Evolutionary conservation across 164 flowering plant genomes (phyloP).

Genomic region (Berberis vulgaris): DNA sequence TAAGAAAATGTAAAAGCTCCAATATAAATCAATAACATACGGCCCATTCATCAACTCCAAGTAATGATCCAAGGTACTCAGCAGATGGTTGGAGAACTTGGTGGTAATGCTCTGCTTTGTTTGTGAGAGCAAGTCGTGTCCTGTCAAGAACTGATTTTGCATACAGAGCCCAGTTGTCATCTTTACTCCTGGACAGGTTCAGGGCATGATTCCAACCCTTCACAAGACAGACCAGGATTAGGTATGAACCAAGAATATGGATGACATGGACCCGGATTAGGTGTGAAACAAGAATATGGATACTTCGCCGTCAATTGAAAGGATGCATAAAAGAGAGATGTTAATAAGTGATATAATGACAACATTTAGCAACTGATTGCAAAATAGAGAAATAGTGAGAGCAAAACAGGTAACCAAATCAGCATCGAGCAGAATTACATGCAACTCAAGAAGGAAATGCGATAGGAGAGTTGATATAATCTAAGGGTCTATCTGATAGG

Average conservation of each 20-base stretch:
- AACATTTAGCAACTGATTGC: too few relatives aligned
- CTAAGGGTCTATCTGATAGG: too few relatives aligned
- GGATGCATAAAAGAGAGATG: background rate
- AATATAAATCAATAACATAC: constrained; percentile 34
- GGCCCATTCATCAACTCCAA: constrained; percentile 85
- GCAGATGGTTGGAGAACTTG: constrained; percentile 86
- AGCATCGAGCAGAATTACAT: too few relatives aligned
- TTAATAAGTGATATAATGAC: too few relatives aligned
- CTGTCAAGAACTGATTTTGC: constrained; percentile 97
- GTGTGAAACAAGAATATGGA: background rate
- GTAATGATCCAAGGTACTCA: constrained; percentile 79
- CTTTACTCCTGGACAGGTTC: constrained; percentile 42
- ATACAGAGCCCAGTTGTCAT: constrained; percentile 72
- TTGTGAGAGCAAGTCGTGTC: constrained; percentile 84
- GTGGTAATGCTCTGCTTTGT: constrained; percentile 81
- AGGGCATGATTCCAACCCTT: constrained; percentile 84
- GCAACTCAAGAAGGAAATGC: too few relatives aligned
- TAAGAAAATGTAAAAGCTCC: background rate
- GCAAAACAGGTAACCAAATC: too few relatives aligned
- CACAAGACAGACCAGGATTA: constrained; percentile 3
- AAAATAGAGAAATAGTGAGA: too few relatives aligned
- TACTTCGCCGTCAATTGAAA: too few relatives aligned
- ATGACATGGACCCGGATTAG: background rate
- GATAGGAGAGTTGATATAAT: too few relatives aligned
- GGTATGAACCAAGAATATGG: background rate